Percentiles rank a stretch among this genome's conserved stretches.
These are phyloP conservation scores for Debaryomyces singareniensis DNA, from an alignment of 1,139 yeast genomes.

Conservation along the genomic window DNA sequence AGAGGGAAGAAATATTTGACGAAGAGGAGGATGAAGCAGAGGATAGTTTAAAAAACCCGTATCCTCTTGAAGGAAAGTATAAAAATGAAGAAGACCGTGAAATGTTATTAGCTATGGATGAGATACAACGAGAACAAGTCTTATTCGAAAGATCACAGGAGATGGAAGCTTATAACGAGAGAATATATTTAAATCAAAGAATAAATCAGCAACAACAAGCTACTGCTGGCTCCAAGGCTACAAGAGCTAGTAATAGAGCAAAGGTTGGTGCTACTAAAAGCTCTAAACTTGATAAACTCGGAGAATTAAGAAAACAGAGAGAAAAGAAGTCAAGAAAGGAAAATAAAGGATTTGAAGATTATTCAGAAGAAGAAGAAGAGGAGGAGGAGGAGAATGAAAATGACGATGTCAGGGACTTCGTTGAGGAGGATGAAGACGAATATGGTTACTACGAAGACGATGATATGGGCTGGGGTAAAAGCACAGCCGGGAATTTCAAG, in stretches of 20 bases:
- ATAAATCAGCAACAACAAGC: slow-evolving; percentile 48
- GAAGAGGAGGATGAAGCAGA: slow-evolving; percentile 18
- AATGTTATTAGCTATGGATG: slow-evolving; percentile 68
- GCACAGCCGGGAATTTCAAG: slow-evolving; percentile 19
- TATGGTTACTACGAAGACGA: slow-evolving; percentile 37
- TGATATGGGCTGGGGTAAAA: slow-evolving; percentile 48
- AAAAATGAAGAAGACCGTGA: slow-evolving; percentile 75
- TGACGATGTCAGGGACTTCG: slow-evolving; percentile 28
- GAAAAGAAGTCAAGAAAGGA: slow-evolving; percentile 50
- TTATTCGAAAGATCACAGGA: slow-evolving; percentile 90
- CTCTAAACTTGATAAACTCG: slow-evolving; percentile 50
- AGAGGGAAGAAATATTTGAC: slow-evolving; percentile 15
- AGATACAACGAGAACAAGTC: slow-evolving; percentile 84
- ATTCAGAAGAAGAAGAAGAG: slow-evolving; percentile 30
- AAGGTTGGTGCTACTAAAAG: slow-evolving; percentile 22
- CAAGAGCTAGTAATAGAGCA: slow-evolving; percentile 21
- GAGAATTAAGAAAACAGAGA: slow-evolving; percentile 81
- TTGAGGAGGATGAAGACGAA: slow-evolving; percentile 32
- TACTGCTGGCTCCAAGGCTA: slow-evolving; percentile 14
- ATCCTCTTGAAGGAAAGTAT: slow-evolving; percentile 90
- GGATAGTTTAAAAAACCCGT: slow-evolving; percentile 56
- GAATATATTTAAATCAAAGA: slow-evolving; percentile 75
- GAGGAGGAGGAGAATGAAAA: slow-evolving; percentile 32
- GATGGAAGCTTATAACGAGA: slow-evolving; percentile 80
- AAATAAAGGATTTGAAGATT: slow-evolving; percentile 35